Evolutionary conservation across 805 yeast species (phyloP), one percentile per base, ranked within the genome.

Genomic region (Monosporozyma siamensis): DNA sequence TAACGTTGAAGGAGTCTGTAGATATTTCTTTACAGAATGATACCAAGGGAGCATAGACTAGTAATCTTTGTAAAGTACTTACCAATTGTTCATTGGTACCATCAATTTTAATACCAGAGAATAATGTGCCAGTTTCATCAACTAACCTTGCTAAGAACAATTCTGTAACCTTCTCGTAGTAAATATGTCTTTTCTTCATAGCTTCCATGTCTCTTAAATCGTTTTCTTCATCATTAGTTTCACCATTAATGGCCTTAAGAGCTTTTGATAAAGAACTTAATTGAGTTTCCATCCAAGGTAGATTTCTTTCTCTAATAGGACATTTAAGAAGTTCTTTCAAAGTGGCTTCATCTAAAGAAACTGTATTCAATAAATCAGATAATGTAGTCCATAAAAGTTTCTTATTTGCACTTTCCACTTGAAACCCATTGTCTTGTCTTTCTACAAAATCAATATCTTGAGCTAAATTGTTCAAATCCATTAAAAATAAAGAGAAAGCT

Each of bases 351-450:
- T 79, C 78, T 22, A 87, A 68, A 43, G 80, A 75, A 7, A 84
- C 82, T n/a, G 85, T 81, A 39, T 74, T 72, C 47, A 88, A 63
- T 37, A 88, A 69, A n/a, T 72, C 75, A 31, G 75, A 74, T 42
- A 88, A 69, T 46, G 85, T 88, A 38, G 72, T 75, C 70, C 79
- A 81, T 20, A 88, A 66, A n/a, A 71, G 58, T 53, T 84, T 85
- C 59, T 83, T 84, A 63, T 89, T 89, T 35, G 85, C 78, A 4
- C 90, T 77, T 50, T 80, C 80, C 6, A 89, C 81, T 61, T 89
- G 96, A 14, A 87, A 62, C 39, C 95, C 95, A 52, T 82, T 77
- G 2, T 89, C 79, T 55, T 81, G 83, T 27, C 70, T 68, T 55
- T 87, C 95, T 34, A 88, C 78, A 40, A 71, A 74, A 37, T 75